These are phyloP conservation scores for Mortierella antarctica DNA, from an alignment of 192 early-diverging fungal genomes.

Conservation along the genomic window DNA sequence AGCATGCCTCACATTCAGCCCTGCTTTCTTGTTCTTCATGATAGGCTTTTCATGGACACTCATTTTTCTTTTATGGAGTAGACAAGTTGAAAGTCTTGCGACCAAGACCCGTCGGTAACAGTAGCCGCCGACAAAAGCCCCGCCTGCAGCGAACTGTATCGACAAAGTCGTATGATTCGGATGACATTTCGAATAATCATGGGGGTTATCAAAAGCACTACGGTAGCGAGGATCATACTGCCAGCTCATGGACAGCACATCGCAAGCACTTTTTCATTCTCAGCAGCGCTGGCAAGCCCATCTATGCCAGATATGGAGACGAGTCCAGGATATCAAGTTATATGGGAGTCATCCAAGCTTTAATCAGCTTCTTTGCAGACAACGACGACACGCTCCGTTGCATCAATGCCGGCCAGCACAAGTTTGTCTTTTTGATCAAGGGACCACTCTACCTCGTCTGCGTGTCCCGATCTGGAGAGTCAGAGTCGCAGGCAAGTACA, in stretches of 20 bases:
- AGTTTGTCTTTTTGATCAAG: slow-evolving; percentile 84
- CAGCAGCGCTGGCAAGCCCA: slow-evolving; percentile 93
- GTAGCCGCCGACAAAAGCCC: slow-evolving; percentile 12
- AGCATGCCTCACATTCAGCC: background rate
- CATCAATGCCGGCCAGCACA: slow-evolving; percentile 75
- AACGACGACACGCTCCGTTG: slow-evolving; percentile 80
- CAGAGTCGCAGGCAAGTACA: slow-evolving; percentile 68
- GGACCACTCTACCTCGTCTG: slow-evolving; percentile 89
- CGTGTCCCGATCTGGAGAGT: slow-evolving; percentile 83
- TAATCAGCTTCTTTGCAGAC: slow-evolving; percentile 86
- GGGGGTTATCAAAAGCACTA: slow-evolving; percentile 47
- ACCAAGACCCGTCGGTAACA: slow-evolving; percentile 9
- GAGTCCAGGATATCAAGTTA: slow-evolving; percentile 87
- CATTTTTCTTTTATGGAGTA: background rate
- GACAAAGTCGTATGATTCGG: slow-evolving; percentile 40
- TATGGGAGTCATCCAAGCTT: slow-evolving; percentile 92
- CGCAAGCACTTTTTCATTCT: slow-evolving; percentile 94
- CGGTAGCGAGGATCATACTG: slow-evolving; percentile 44
- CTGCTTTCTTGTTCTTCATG: background rate
- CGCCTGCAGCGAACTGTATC: slow-evolving; percentile 26
- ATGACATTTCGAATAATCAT: slow-evolving; percentile 52
- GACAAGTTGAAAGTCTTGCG: slow-evolving; percentile 42
- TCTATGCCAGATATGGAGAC: slow-evolving; percentile 93
- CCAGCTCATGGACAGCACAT: slow-evolving; percentile 64
- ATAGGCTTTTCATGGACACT: background rate